Percentiles rank a stretch among this genome's conserved stretches.
phyloP scores from a whole-genome alignment of 2,329 filamentous ascomycete genomes.

The Colletotrichum sp. region DNA sequence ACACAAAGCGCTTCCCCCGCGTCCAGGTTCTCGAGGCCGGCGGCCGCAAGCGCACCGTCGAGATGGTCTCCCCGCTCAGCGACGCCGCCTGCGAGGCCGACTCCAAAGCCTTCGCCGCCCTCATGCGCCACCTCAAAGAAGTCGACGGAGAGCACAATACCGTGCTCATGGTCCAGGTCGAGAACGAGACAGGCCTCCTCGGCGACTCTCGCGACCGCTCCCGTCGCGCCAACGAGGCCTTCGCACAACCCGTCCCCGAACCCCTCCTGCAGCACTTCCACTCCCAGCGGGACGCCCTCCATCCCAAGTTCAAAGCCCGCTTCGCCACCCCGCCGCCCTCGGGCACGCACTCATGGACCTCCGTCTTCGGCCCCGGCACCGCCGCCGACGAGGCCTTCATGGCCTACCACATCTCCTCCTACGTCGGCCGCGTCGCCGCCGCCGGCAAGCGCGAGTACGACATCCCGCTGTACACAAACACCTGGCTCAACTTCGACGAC shows the following conservation, averaged over 20 bases:
- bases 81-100: conserved; percentile 34
- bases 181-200: conserved; percentile 58
- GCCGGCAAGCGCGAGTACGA: conserved; percentile 36
- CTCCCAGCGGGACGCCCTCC: conserved; percentile 18
- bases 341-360: conserved; percentile 34
- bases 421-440: conserved; percentile 36
- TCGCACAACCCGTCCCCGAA: conserved; percentile 35
- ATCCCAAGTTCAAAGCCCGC: conserved; percentile 32
- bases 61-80: conserved; percentile 36
- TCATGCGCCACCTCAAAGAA: conserved; percentile 39
- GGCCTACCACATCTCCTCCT: conserved; percentile 38
- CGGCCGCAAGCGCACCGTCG: conserved; percentile 33
- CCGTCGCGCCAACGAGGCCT: conserved; percentile 42
- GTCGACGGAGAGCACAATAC: conserved; percentile 51
- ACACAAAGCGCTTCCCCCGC: conserved; percentile 38
- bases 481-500: conserved; percentile 40
- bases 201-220: conserved; percentile 56
- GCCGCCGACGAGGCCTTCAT: conserved; percentile 40
- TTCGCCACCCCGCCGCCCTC: conserved; percentile 25
- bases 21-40: conserved; percentile 35
- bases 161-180: conserved; percentile 62
- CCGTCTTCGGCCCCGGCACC: conserved; percentile 32
- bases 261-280: conserved; percentile 29
- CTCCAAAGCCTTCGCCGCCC: conserved; percentile 31
- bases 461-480: conserved; percentile 39